Base-by-base conservation (phyloP, 345 rosid species). In the Ceriops tagal region DNA sequence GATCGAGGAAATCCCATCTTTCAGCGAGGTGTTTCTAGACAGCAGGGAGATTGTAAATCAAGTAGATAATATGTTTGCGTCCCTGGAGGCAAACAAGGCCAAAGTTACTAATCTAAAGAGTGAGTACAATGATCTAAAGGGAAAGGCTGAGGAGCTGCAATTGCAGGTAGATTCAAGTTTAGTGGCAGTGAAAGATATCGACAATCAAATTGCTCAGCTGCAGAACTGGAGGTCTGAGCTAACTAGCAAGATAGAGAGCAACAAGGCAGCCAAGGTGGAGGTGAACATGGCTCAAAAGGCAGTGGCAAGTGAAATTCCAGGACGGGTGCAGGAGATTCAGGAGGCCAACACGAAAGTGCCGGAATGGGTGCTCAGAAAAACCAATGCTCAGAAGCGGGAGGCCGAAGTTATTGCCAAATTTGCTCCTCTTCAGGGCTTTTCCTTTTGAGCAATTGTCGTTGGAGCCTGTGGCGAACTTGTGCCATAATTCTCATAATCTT, bases 1-100 rank as follows among this genome's bases (percentile, higher is more conserved):
- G 62, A 80, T 90, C 7, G 86, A 86, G 68, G 91, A 89, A 73
- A 83, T 90, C 16, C 89, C 96, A 30, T 71, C 75, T 16, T 85
- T 82, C 59, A 80, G 88, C 43, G 78, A 83, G 78, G 87, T 80
- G 24, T 90, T 79, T 53, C 76, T 82, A 1, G 87, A 85, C 78
- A 84, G 83, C 75, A 77, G 83, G 79, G 64, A 65, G 37, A 46
- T 76, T 24, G 73, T 84, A 65, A 71, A 74, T 35, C 77, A 83
- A 47, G 88, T 88, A 24, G 63, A 80, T 58, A 75, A 74, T 34
- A 79, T 78, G 73, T 80, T 81, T 76, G 75, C 75, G 24, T 72
- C 68, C 59, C 92, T 85, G 0, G 87, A 86, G 61, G 74, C 62
- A 31, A 87, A 83, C 73, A 88, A 83, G 82, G 62, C 80, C 55